Percentiles rank a stretch among this genome's conserved stretches.
These are phyloP conservation scores for Penicillium coprophilum DNA, from an alignment of 495 filamentous ascomycete genomes.

Conservation along the genomic window DNA sequence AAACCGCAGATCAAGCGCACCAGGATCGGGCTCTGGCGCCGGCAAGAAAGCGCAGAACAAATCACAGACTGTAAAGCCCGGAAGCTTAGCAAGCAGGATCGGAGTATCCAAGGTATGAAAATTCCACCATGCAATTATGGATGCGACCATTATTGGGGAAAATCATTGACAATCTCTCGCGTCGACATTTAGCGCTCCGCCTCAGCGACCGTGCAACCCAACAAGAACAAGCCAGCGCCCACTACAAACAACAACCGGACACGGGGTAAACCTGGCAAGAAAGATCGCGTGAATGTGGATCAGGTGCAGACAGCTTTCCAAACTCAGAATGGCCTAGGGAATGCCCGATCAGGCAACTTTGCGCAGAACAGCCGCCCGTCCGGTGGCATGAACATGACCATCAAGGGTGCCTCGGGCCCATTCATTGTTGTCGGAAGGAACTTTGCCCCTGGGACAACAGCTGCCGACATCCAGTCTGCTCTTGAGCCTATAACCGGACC, in stretches of 20 bases:
- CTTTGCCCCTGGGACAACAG: constrained; percentile 89
- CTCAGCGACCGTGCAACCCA: constrained; percentile 41
- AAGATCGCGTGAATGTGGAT: constrained; percentile 40
- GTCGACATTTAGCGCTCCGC: constrained; percentile 40
- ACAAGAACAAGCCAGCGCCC: constrained; percentile 26
- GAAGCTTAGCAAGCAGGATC: constrained; percentile 70
- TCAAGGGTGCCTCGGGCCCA: constrained; percentile 71
- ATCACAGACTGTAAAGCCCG: constrained; percentile 44
- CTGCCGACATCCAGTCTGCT: constrained; percentile 88
- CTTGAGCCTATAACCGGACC: constrained; percentile 70
- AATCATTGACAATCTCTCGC: constrained; percentile 5
- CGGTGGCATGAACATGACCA: constrained; percentile 54
- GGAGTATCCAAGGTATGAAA: constrained; percentile 65
- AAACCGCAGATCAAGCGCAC: constrained; percentile 59
- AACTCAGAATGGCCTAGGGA: constrained; percentile 29
- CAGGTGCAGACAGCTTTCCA: constrained; percentile 40
- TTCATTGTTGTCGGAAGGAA: constrained; percentile 84
- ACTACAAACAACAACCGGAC: constrained; percentile 23
- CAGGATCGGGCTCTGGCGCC: constrained; percentile 39
- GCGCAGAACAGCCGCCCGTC: constrained; percentile 20
- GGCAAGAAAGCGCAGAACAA: constrained; percentile 34
- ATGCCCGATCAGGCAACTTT: constrained; percentile 24
- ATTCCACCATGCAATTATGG: background rate
- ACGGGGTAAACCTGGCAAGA: constrained; percentile 29
- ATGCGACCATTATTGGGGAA: background rate